Evolutionary conservation across 805 yeast genomes (phyloP), one percentile per base, ranked within the genome.

Genomic region (Ogataea trehalophila): DNA sequence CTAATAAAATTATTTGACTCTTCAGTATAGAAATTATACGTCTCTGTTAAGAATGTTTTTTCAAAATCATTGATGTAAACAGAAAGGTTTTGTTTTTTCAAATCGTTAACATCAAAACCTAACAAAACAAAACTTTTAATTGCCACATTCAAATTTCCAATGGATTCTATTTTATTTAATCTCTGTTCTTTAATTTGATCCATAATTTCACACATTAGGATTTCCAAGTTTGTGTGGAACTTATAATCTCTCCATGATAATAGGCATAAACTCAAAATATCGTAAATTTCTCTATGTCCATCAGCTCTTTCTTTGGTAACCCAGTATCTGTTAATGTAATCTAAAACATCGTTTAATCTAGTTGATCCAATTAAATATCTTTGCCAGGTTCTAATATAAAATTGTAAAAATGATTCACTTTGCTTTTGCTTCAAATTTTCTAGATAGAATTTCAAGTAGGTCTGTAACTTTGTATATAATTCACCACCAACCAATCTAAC

Each of bases 261-360:
- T 44, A 92, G 71, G 44, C 96, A 86, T 53, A 94, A 73, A 5
- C 97, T 89, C 63, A 90, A 84, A 20, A 95, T 95, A 66, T 94
- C 99, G 66, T 82, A 89, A 41, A 94, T 83, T 60, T 88, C 90
- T 53, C 90, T 77, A 59, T 88, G 80, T 16, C 97, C 97, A 63
- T 92, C 97, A 39, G 89, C 85, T 61, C 98, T 78, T 67, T 92
- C 98, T 61, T 95, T 91, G 57, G 86, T 87, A 39, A 95, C 97
- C 99, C 99, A 94, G 68, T 92, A 94, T 52, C 98, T 79, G 67
- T 94, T 94, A 79, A 94, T 82, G 67, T 94, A 94, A 65, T 92
- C 97, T 60, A 94, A 87, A 6, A 95, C 91, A 63, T 95, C 94
- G 65, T 89, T 90, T 64, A 94, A 70, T 66, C 88, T 87, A 15